Base-by-base conservation (phyloP, 2,329 filamentous ascomycete genomes). In the Amylocarpus encephaloides region DNA sequence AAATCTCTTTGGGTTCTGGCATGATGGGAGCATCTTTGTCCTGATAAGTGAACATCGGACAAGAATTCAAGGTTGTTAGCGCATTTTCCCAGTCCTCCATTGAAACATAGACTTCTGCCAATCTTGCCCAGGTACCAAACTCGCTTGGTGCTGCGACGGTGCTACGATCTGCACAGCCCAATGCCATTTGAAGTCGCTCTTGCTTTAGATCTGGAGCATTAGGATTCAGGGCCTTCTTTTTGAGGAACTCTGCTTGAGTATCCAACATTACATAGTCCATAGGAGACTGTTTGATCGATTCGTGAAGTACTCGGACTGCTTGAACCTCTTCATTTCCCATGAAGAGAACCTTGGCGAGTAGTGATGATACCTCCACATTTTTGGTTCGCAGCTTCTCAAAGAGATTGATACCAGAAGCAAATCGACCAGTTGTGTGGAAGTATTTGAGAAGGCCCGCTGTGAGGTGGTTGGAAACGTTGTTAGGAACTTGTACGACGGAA, bases 11-110 rank as follows among this genome's bases (percentile, higher is more conserved):
- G 0, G 93, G 91, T 64, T 95, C 90, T 1, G 93, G 93, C 86
- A 97, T 92, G 52, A 93, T 73, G 3, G 93, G 93, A 5, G 90
- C 86, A 67, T 98, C 93, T 69, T 96, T 97, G 70, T 98, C 93
- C 69, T 97, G 93, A 68, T 98, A 97, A 6, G 93, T 98, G 69
- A 98, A 98, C 93, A 98, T 98, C 7, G 93, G 93, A 68, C 93
- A 98, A 15, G 93, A 98, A 71, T 98, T 98, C 46, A 98, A 77
- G 3, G 93, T 97, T 5, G 95, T 83, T 19, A 98, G 78, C 0
- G 93, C 93, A 59, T 97, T 82, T 65, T 97, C 93, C 90, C 93
- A 98, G 65, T 95, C 88, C 67, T 98, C 93, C 70, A 95, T 81
- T 44, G 85, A 81, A 49, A 97, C 88, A 61, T 98, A 98, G 30